phyloP scores from a whole-genome alignment of 805 yeast species.

The Spencermartinsiella europaea region DNA sequence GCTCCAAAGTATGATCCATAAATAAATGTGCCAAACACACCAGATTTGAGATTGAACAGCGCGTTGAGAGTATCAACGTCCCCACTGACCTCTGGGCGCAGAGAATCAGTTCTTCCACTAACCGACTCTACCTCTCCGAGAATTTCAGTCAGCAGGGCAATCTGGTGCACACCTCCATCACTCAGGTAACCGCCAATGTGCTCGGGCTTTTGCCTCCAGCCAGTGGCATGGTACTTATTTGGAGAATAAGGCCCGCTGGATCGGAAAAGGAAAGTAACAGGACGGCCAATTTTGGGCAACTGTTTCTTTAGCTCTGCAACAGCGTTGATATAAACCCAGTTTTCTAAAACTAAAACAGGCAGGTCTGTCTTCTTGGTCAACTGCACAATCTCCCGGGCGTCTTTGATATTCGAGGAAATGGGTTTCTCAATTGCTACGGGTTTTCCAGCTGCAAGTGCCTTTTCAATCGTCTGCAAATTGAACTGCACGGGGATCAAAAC shows the following conservation, averaged over 20 bases:
- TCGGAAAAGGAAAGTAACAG: conserved; percentile 34
- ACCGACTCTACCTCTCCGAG: conserved; percentile 69
- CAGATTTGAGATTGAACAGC: conserved; percentile 53
- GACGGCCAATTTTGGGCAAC: conserved; percentile 66
- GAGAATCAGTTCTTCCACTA: conserved; percentile 72
- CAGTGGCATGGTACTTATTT: conserved; percentile 50
- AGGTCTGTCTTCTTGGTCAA: conserved; percentile 55
- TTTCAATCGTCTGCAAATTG: conserved; percentile 62
- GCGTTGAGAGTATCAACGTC: conserved; percentile 77
- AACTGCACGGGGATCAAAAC: conserved; percentile 85
- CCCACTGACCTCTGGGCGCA: conserved; percentile 65
- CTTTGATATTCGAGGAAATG: conserved; percentile 76
- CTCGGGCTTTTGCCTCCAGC: conserved; percentile 87
- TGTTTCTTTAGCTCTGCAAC: conserved; percentile 50
- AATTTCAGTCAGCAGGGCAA: conserved; percentile 78
- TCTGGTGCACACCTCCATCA: conserved; percentile 96
- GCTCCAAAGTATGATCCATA: conserved; percentile 87
- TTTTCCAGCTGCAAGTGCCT: conserved; percentile 68
- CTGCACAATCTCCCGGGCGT: conserved; percentile 74
- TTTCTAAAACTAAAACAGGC: conserved; percentile 77
- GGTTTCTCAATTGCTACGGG: conserved; percentile 88
- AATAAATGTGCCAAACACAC: conserved; percentile 76
- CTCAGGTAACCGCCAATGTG: conserved; percentile 90
- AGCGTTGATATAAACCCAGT: conserved; percentile 73
- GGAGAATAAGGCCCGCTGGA: conserved; percentile 49